Base-by-base conservation (phyloP, 1,284 basidiomycete genomes). In the Golubevia sp. region DNA sequence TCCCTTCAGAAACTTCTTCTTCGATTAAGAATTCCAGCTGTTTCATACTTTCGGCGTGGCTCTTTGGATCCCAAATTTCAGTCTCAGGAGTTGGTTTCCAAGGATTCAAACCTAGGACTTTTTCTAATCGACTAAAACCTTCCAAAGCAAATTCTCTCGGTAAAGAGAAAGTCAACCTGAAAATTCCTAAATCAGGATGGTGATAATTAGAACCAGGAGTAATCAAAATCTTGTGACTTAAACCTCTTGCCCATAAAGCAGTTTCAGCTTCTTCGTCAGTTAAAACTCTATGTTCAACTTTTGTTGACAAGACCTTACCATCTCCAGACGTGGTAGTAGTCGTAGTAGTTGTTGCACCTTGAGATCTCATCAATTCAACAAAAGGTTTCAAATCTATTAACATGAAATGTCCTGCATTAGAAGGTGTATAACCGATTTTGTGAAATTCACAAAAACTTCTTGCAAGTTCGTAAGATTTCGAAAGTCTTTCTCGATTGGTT, bases 361-460 rank as follows among this genome's bases (percentile, higher is more conserved):
- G 30, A 5, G 4, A 11, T 34, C 30, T 34, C 30, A 34, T 34
- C 30, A 34, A 34, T 34, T 34, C 30, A 34, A 34, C 30, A 34
- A 34, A 34, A 34, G 30, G 30, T 34, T 11, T 34, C 11, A 34
- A 34, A 34, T 34, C 11, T 3, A 34, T 34, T 11, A 34, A 34
- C 30, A 34, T 34, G 30, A 69, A 69, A 30, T 67, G 64, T 20
- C 67, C 67, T 20, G 67, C 67, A 49, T 66, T 66, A 51, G 54
- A 44, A 2, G 59, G 61, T 21, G n/a, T 26, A 20, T 69, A 66
- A 52, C 18, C 44, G 48, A 69, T 49, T 18, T 15, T 26, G 52
- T 69, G 67, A 30, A 60, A 55, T 5, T 25, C 26, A 48, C 56
- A 59, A 64, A 64, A 69, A 21, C 20, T 21, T 11, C 50, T 62